Percentiles rank a stretch among this genome's conserved stretches.
phyloP scores from a whole-genome alignment of 1,139 yeast genomes.

The Taiozyma onychis region DNA sequence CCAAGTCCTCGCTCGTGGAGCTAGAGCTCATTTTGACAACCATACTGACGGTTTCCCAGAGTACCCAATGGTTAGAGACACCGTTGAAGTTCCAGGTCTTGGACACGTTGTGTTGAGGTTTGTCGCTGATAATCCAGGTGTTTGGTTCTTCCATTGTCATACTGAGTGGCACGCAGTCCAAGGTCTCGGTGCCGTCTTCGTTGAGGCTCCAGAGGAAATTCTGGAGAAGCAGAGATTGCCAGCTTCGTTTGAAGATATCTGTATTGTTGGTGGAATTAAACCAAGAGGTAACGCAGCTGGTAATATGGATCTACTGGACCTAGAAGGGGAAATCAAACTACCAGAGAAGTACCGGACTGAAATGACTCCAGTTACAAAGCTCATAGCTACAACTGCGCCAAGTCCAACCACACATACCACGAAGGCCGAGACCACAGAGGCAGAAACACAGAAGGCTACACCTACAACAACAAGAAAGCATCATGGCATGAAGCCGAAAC shows the following conservation, averaged over 20 bases:
- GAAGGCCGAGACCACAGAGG: background rate
- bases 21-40: constrained; percentile 35
- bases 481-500: background rate
- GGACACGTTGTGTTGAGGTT: constrained; percentile 57
- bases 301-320: constrained; percentile 53
- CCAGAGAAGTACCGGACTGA: background rate
- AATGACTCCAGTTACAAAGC: background rate
- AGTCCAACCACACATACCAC: background rate
- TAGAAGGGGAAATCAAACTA: constrained; percentile 48
- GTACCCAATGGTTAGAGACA: constrained; percentile 59
- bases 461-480: background rate
- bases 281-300: constrained; percentile 83
- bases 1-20: constrained; percentile 61
- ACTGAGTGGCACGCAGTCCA: constrained; percentile 77
- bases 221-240: constrained; percentile 41
- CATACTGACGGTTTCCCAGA: constrained; percentile 43
- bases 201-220: constrained; percentile 57
- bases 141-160: constrained; percentile 80
- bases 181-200: constrained; percentile 51
- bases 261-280: constrained; percentile 45
- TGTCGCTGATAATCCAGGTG: constrained; percentile 66
- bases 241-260: constrained; percentile 50
- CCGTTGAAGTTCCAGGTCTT: constrained; percentile 52
- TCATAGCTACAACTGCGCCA: background rate
- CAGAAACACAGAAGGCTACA: background rate